phyloP scores from a whole-genome alignment of 257 asterid genomes.

The Avicennia marina region DNA sequence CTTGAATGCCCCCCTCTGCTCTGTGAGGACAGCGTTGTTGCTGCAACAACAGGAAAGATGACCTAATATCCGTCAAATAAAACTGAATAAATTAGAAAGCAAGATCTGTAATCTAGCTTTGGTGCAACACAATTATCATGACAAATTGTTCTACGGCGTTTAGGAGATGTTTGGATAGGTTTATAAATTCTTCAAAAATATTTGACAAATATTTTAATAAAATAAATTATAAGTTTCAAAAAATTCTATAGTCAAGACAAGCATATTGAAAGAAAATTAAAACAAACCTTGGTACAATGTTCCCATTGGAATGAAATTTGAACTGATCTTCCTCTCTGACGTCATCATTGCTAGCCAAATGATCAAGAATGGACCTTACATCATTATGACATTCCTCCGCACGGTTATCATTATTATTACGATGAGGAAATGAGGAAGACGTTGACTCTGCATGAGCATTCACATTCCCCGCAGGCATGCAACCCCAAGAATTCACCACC shows the following conservation, averaged over 20 bases:
- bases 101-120: too few relatives aligned
- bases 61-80: not conserved
- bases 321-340: constrained; percentile 29
- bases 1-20: constrained; percentile 30
- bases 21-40: constrained; percentile 25
- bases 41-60: constrained; percentile 20
- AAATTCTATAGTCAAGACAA: too few relatives aligned
- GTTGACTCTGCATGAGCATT: constrained; percentile 33
- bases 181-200: too few relatives aligned
- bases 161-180: too few relatives aligned
- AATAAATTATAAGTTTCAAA: too few relatives aligned
- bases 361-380: constrained; percentile 40
- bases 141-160: too few relatives aligned
- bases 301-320: constrained; percentile 40
- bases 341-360: constrained; percentile 29
- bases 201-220: too few relatives aligned
- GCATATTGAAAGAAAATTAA: too few relatives aligned
- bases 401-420: not conserved
- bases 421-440: constrained; percentile 25
- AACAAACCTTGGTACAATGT: constrained; percentile 30
- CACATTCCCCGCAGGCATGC: constrained; percentile 25
- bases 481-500: constrained; percentile 41
- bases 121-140: too few relatives aligned
- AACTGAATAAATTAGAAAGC: too few relatives aligned
- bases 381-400: constrained; percentile 36